Evolutionary conservation across 768 basidiomycete genomes (phyloP).

Genomic region (Megacollybia marginata): DNA sequence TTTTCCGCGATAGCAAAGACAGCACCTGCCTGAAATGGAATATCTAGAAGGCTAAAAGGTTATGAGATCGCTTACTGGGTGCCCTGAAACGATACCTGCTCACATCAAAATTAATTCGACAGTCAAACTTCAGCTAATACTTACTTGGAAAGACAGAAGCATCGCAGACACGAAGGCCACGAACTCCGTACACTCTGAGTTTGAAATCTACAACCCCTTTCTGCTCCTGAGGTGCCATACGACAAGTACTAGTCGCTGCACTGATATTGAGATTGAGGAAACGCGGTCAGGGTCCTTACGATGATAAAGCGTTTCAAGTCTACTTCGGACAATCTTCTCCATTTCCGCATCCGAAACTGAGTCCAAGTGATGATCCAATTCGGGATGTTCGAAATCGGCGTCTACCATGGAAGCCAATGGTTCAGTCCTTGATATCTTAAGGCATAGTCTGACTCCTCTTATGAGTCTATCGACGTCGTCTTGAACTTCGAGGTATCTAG

Average conservation of each 20-base stretch:
- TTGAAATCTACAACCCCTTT: conserved; percentile 23
- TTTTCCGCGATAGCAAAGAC: conserved; percentile 26
- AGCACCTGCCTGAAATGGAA: conserved; percentile 20
- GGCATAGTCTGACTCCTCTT: conserved; percentile 30
- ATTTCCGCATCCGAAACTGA: conserved; percentile 34
- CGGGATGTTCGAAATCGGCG: conserved; percentile 18
- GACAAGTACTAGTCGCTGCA: conserved; percentile 32
- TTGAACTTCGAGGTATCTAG: conserved; percentile 32
- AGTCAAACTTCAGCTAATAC: no score
- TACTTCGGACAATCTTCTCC: conserved; percentile 30
- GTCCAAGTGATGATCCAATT: conserved; percentile 33
- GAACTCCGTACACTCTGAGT: conserved; percentile 32
- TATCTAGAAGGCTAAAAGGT: conserved; percentile 16
- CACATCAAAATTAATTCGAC: no score
- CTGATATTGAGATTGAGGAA: conserved; percentile 24
- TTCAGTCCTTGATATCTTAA: conserved; percentile 30
- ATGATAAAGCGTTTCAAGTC: conserved; percentile 33
- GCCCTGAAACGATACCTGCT: conserved; percentile 32
- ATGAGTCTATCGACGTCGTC: conserved; percentile 37
- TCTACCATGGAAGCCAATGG: conserved; percentile 33
- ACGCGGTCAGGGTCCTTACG: neutral
- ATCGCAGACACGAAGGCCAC: conserved; percentile 39
- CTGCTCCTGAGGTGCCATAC: conserved; percentile 34
- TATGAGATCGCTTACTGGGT: conserved; percentile 28
- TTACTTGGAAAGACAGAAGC: conserved; percentile 36